Evolutionary conservation across 306 rosid species (phyloP).

Genomic region (Erythrophleum fordii): DNA sequence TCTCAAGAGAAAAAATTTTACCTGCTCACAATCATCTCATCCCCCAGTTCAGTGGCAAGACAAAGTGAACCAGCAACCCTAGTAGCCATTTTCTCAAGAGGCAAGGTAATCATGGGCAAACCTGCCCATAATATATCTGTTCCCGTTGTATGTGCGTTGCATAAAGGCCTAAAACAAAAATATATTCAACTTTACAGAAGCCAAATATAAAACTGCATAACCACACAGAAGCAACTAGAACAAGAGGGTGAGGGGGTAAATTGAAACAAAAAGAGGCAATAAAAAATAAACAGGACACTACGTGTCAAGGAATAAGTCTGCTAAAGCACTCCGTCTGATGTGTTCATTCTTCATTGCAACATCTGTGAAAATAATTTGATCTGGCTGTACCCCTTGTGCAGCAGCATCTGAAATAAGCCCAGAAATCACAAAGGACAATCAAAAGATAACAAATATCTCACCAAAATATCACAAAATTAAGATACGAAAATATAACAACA

Average conservation of each 20-base stretch:
- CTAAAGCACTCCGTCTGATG: constrained; percentile 90
- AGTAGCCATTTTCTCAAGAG: constrained; percentile 98
- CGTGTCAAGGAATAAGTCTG: constrained; percentile 98
- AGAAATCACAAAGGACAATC: constrained; percentile 20
- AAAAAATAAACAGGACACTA: constrained; percentile 36
- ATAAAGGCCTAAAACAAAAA: constrained; percentile 73
- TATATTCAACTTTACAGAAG: constrained; percentile 13
- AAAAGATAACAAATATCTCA: neutral
- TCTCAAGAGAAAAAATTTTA: constrained; percentile 29
- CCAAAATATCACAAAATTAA: neutral
- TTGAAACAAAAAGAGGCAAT: neutral
- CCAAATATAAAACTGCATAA: neutral
- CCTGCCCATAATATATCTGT: constrained; percentile 99
- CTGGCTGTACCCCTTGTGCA: constrained; percentile 89
- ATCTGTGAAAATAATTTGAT: constrained; percentile 94
- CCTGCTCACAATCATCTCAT: constrained; percentile 97
- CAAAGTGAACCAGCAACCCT: constrained; percentile 99
- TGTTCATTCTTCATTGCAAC: constrained; percentile 98
- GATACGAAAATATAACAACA: neutral
- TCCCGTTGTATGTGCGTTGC: constrained; percentile 99
- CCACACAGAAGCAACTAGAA: neutral
- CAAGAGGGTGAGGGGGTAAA: neutral
- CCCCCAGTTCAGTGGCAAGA: constrained; percentile 90
- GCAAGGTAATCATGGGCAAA: constrained; percentile 93
- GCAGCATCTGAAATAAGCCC: constrained; percentile 69